phyloP scores from a whole-genome alignment of 148 eudicot genomes.

The Polygonum aviculare region DNA sequence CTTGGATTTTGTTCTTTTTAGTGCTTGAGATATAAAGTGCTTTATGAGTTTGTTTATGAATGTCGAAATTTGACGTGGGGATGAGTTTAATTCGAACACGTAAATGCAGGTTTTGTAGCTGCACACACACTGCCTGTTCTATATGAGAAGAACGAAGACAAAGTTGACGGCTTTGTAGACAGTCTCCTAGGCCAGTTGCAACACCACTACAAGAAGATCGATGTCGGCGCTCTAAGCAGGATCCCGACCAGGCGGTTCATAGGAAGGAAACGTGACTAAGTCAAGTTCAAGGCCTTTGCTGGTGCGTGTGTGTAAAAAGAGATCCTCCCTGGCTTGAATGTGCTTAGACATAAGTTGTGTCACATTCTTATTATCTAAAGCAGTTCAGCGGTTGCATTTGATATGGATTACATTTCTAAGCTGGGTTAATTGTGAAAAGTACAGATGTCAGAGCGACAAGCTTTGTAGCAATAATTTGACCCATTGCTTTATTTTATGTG shows the following conservation, averaged over 20 bases:
- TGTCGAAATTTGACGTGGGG: not conserved
- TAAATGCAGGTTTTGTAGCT: conserved; percentile 52
- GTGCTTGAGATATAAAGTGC: not conserved
- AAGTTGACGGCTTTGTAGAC: conserved; percentile 51
- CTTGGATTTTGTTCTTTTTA: not conserved
- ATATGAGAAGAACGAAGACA: conserved; percentile 65
- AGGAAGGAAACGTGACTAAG: conserved; percentile 45
- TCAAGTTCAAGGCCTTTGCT: not conserved
- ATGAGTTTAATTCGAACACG: not conserved
- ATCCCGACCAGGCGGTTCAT: conserved; percentile 35
- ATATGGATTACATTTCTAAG: not conserved
- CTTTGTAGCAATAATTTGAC: not conserved
- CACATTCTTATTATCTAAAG: not conserved
- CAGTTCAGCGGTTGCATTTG: not conserved
- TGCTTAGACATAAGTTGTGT: not conserved
- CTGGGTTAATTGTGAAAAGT: not conserved
- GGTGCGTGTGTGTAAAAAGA: not conserved
- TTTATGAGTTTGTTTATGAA: no score
- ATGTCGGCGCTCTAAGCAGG: conserved; percentile 40
- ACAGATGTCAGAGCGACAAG: not conserved
- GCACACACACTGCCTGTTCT: conserved; percentile 73
- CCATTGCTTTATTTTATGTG: not conserved
- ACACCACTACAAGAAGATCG: conserved; percentile 54
- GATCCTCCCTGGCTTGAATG: not conserved
- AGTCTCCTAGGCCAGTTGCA: conserved; percentile 37